Evolutionary conservation across 2,329 filamentous ascomycete species (phyloP), one percentile per base, ranked within the genome.

Genomic region (Phialocephala sp.): DNA sequence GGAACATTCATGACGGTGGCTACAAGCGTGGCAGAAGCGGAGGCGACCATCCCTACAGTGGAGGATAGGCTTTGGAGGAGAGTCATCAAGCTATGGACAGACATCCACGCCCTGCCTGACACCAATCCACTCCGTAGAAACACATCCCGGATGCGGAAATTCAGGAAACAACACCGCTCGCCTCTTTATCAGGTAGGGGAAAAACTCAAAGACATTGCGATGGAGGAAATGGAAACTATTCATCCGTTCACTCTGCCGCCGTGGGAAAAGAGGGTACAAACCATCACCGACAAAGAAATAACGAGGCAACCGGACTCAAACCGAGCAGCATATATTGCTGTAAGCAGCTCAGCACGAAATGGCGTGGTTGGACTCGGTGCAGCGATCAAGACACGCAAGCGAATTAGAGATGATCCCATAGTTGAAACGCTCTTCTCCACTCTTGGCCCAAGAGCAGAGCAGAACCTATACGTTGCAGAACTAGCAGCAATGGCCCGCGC

Each of bases 381-480:
- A 45, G 41, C 24, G n/a, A 47, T 60, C 22, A 50, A 56, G 27
- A 56, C 4, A 56, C 27, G 27, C 27, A 64, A 60, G 56, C 62
- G 32, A 64, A 24, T 64, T 32, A 32, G 56, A 43, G 56, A 60
- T 54, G 22, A 64, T 60, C 62, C 56, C 12, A 64, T 32, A 60
- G 56, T 59, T 22, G 56, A 64, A 59, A 64, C 56, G 12, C 43
- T 60, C 50, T 65, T 36, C 47, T 56, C 20, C 20, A 65, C 50
- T 43, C 39, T 65, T 56, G 58, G 58, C 47, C 32, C 32, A 47
- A 60, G 63, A 65, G 57, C 22, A 60, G 35, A 65, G 37, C 45
- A 65, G 36, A 65, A 65, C 63, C 58, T 27, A 22, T 65, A 65
- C 58, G 35, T 50, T 11, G 58, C 57, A 32, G 63, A 65, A 61